Percentiles rank a stretch among this genome's conserved stretches.
Evolutionary conservation across 345 rosid species (phyloP).

Genomic region (Mercurialis annua): DNA sequence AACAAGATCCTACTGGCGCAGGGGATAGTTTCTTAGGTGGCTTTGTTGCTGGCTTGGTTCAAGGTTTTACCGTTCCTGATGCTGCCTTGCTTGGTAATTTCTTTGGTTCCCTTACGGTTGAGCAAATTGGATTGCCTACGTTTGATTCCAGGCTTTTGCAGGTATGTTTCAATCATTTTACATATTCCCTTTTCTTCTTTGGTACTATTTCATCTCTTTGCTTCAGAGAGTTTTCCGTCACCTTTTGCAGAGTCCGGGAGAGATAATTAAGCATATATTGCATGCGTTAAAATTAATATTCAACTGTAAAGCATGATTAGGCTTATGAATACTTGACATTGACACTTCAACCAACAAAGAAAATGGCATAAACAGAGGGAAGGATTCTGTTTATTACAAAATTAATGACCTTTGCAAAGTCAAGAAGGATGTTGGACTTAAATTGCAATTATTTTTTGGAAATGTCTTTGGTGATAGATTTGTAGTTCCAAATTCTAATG

Average conservation of each 20-base stretch:
- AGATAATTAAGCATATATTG: not conserved
- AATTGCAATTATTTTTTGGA: not conserved
- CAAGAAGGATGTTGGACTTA: not conserved
- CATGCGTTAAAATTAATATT: not conserved
- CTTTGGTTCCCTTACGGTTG: constrained; percentile 89
- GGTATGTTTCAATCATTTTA: constrained; percentile 41
- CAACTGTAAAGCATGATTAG: not conserved
- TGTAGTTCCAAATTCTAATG: not conserved
- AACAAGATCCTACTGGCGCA: constrained; percentile 97
- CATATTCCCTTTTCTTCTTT: not conserved
- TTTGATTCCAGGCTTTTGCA: constrained; percentile 58
- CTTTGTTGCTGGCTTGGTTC: constrained; percentile 67
- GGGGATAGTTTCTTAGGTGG: constrained; percentile 95
- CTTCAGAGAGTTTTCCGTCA: not conserved
- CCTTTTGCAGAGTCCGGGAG: not conserved
- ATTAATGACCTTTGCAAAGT: not conserved
- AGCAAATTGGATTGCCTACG: constrained; percentile 78
- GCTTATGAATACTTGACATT: not conserved
- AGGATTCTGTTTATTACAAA: not conserved
- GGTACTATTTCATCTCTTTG: not conserved
- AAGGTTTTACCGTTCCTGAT: constrained; percentile 74
- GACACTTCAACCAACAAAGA: not conserved
- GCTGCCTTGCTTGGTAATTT: constrained; percentile 91
- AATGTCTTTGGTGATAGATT: too few species aligned
- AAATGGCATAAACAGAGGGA: not conserved